Evolutionary conservation across 345 rosid genomes (phyloP), one percentile per base, ranked within the genome.

Genomic region (Populus davidiana): DNA sequence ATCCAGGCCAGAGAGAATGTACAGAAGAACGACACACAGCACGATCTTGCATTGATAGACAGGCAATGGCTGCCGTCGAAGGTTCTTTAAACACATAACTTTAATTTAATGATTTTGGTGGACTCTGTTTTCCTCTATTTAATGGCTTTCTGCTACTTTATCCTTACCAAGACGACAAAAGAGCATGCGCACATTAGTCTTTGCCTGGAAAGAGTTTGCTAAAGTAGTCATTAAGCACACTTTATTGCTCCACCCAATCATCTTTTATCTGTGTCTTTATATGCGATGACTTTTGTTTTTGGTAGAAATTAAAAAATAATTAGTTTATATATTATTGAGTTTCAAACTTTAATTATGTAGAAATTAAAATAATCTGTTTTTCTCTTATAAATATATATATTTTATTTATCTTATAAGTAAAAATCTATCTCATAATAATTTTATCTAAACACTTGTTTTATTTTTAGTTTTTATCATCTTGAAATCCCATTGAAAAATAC

Each of bases 181-280:
- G 61, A 65, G 87, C 86, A 81, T 77, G 89, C 87, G 81, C 80
- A 69, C 39, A n/a, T 71, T 82, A 76, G 77, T 76, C 75, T 75
- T 44, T 43, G 56, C 18, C 79, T 75, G 38, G 35, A 33, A 73
- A 75, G 54, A 47, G 12, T 10, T 78, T 11, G 70, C 76, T 66
- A 74, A 68, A 77, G 77, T 65, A 39, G 54, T 65, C 81, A 77
- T 83, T 35, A 49, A 33, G 36, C 33, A 41, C 64, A 44, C 54
- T 25, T 7, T 7, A 5, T 33, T 33, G 36, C 36, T 33, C 36
- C 36, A 33, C 36, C 36, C 36, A 33, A 33, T 3, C 36, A 4
- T 33, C 29, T 43, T 5, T 36, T 11, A 31, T 35, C 9, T 43
- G 2, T 62, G 62, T n/a, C 18, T 9, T 67, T 64, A 33, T 33